Conservation (phyloP, 164 flowering plant genomes). For the Vitis rupestris region DNA sequence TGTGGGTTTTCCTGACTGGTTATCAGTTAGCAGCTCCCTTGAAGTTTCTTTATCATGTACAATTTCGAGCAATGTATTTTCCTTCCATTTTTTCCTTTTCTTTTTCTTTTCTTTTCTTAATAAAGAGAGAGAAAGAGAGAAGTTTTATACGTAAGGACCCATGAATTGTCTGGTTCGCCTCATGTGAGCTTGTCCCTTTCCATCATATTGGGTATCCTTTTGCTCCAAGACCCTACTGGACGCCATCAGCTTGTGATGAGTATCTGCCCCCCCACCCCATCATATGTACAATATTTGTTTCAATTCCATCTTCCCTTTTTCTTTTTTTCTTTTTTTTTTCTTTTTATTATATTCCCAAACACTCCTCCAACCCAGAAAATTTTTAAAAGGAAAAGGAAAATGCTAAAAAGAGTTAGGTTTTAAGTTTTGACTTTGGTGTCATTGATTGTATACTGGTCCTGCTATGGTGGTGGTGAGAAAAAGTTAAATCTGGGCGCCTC, state of each 20-base stretch:
- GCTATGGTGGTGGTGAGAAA: neutral
- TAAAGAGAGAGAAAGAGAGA: constrained; percentile 3
- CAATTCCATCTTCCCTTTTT: neutral
- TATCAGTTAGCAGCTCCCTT: no score
- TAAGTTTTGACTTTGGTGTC: constrained; percentile 19
- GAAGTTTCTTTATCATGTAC: no score
- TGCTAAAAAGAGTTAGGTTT: constrained; percentile 17
- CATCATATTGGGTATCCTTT: constrained; percentile 8
- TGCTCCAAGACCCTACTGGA: constrained; percentile 8
- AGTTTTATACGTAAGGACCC: constrained; percentile 23
- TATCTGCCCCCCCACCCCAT: no score
- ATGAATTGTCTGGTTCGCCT: constrained; percentile 27
- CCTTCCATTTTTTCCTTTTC: no score
- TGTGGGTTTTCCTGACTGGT: no score
- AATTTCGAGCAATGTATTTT: no score
- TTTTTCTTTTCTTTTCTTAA: constrained; percentile 7
- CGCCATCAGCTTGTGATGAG: neutral
- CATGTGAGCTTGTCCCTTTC: constrained; percentile 35
- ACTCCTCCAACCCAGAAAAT: no score
- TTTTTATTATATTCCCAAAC: no score
- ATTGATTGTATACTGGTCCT: constrained; percentile 10
- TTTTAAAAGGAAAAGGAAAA: neutral
- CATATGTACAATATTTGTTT: neutral
- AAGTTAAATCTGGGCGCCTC: no score
- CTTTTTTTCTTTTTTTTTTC: no score